Conservation (phyloP, 164 flowering plant genomes). For the Umbilicus rupestris region DNA sequence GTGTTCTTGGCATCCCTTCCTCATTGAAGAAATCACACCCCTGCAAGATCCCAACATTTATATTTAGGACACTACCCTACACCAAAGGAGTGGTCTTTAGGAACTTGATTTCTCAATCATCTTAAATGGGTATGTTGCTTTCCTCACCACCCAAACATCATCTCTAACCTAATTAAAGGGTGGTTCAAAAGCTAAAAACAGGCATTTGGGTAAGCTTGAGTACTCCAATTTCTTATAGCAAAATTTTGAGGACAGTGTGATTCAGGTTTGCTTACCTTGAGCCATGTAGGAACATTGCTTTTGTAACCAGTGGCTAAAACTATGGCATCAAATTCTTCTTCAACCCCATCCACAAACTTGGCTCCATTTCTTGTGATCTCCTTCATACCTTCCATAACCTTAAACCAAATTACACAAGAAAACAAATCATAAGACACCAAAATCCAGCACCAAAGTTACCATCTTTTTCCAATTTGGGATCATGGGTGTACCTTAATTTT, state of each 20-base stretch:
- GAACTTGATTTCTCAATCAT: no score
- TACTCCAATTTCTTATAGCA: neutral
- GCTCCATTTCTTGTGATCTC: constrained; percentile 9
- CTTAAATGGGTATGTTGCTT: no score
- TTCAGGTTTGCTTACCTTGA: constrained; percentile 3
- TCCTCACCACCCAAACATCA: no score
- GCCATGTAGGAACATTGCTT: constrained; percentile 9
- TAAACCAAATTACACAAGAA: neutral
- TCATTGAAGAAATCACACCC: constrained; percentile 55
- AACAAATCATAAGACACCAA: neutral
- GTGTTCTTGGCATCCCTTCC: constrained; percentile 76
- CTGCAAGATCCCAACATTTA: constrained; percentile 28
- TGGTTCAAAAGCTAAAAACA: no score
- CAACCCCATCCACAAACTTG: constrained; percentile 7
- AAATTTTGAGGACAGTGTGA: neutral
- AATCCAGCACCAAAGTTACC: neutral
- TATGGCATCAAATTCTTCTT: constrained; percentile 7
- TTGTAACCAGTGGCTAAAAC: constrained; percentile 5
- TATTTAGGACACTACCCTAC: no score
- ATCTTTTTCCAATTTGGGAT: neutral
- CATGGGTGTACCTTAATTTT: constrained; percentile 3
- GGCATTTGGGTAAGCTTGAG: no score
- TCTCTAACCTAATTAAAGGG: no score
- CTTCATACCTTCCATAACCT: constrained; percentile 5
- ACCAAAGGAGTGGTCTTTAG: no score